These are phyloP conservation scores for Baeospora myosura DNA, from an alignment of 1,284 basidiomycete genomes.

Conservation along the genomic window DNA sequence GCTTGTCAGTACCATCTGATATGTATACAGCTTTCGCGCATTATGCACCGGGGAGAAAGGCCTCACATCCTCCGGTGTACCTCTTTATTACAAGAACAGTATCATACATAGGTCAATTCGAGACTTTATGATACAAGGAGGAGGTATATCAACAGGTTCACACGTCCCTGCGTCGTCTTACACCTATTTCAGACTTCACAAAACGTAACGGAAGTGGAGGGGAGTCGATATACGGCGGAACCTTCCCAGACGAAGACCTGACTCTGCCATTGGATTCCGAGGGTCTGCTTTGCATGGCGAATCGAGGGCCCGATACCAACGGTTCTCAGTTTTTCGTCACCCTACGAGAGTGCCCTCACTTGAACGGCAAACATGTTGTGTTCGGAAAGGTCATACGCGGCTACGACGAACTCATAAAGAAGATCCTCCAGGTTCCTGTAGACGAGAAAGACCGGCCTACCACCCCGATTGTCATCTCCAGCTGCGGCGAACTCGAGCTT, in stretches of 20 bases:
- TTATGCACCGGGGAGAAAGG: slow-evolving; percentile 87
- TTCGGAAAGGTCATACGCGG: slow-evolving; percentile 63
- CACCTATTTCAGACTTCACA: slow-evolving; percentile 49
- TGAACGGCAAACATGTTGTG: slow-evolving; percentile 69
- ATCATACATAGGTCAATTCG: slow-evolving; percentile 76
- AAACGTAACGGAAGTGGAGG: slow-evolving; percentile 79
- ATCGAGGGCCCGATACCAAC: slow-evolving; percentile 75
- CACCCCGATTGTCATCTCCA: slow-evolving; percentile 64
- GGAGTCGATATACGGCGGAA: slow-evolving; percentile 72
- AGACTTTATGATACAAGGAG: slow-evolving; percentile 85
- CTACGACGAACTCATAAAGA: slow-evolving; percentile 52
- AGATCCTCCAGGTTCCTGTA: slow-evolving; percentile 48
- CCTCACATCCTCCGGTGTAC: slow-evolving; percentile 50
- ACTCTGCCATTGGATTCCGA: slow-evolving; percentile 56
- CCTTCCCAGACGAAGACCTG: slow-evolving; percentile 75
- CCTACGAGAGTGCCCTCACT: slow-evolving; percentile 30
- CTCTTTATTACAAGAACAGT: slow-evolving; percentile 78
- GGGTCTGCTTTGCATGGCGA: slow-evolving; percentile 79
- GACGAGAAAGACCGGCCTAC: slow-evolving; percentile 69
- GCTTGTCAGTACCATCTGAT: not conserved
- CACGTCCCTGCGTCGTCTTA: not conserved
- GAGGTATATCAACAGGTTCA: slow-evolving; percentile 37
- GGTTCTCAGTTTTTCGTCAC: slow-evolving; percentile 83
- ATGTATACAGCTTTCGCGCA: slow-evolving; percentile 76
- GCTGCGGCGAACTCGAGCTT: slow-evolving; percentile 82